Conservation (phyloP, 495 filamentous ascomycete species). For the Penicillium lagena region DNA sequence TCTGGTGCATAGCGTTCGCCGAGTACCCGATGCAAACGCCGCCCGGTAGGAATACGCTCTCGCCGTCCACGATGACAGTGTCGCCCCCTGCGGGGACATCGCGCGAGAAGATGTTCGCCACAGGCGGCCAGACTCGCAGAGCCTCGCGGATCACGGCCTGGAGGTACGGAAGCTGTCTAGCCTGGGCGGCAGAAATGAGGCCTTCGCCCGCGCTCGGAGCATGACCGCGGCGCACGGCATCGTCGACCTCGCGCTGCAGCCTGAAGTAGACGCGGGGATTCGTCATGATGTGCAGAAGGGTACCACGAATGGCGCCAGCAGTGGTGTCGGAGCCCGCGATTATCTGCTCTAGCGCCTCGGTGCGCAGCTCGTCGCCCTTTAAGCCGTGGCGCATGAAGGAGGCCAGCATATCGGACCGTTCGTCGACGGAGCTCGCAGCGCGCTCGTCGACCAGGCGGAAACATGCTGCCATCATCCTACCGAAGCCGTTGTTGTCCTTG, state of each 20-base stretch:
- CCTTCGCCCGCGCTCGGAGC: slow-evolving; percentile 25
- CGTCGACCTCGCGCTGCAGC: slow-evolving; percentile 21
- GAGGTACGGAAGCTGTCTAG: slow-evolving; percentile 44
- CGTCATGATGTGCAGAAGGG: slow-evolving; percentile 47
- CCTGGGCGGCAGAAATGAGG: slow-evolving; percentile 35
- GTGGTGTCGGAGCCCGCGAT: slow-evolving; percentile 61
- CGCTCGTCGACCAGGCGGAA: slow-evolving; percentile 14
- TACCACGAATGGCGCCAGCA: slow-evolving; percentile 50
- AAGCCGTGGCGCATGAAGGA: slow-evolving; percentile 34
- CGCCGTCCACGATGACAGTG: slow-evolving; percentile 28
- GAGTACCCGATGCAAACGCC: slow-evolving; percentile 44
- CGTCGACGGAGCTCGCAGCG: slow-evolving; percentile 9
- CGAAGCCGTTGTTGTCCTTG: slow-evolving; percentile 25
- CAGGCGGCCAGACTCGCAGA: slow-evolving; percentile 49
- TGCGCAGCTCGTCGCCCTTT: slow-evolving; percentile 22
- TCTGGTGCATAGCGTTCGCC: slow-evolving; percentile 45
- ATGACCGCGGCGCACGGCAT: slow-evolving; percentile 3
- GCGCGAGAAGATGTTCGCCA: slow-evolving; percentile 40
- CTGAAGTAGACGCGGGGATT: slow-evolving; percentile 32
- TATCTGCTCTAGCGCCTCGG: slow-evolving; percentile 26
- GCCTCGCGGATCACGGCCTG: slow-evolving; percentile 51
- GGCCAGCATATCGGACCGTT: slow-evolving; percentile 26
- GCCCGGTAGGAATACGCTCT: slow-evolving; percentile 41
- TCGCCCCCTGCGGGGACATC: slow-evolving; percentile 45
- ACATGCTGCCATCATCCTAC: slow-evolving; percentile 20